These are phyloP conservation scores for Crucihimalaya himalaica DNA, from an alignment of 345 rosid genomes.

Conservation along the genomic window DNA sequence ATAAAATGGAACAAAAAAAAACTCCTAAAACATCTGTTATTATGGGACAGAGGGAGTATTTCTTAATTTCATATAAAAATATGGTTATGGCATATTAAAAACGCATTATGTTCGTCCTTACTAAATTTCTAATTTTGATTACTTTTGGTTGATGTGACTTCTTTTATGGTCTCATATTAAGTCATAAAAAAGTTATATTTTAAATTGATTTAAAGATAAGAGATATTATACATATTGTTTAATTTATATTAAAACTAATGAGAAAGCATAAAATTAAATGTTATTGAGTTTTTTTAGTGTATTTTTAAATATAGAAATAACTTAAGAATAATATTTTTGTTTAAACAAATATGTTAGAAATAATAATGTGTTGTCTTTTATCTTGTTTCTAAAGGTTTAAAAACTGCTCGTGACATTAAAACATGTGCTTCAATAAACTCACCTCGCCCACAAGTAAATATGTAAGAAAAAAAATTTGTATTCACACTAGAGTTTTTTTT, in stretches of 20 bases:
- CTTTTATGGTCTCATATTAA: not conserved
- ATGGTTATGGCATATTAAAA: not conserved
- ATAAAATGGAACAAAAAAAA: too few relatives aligned
- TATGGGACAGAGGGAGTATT: too few relatives aligned
- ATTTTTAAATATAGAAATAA: not conserved
- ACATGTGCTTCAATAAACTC: not conserved
- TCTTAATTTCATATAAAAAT: not conserved
- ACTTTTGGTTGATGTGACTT: not conserved
- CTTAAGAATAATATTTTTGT: not conserved
- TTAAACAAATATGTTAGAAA: not conserved
- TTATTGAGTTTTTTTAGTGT: not conserved
- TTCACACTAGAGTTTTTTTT: not conserved
- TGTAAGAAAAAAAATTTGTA: slow-evolving; percentile 9
- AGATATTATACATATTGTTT: not conserved
- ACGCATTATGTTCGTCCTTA: not conserved
- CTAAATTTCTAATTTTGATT: not conserved
- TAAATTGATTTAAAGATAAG: not conserved
- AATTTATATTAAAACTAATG: not conserved
- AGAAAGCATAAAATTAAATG: not conserved
- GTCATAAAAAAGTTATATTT: not conserved
- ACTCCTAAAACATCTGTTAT: too few relatives aligned
- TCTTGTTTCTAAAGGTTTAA: slow-evolving; percentile 27
- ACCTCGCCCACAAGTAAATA: slow-evolving; percentile 18
- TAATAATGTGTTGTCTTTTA: not conserved
- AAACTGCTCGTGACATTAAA: not conserved